These are phyloP conservation scores for Tetracladium maxilliforme DNA, from an alignment of 2,329 filamentous ascomycete genomes.

Conservation along the genomic window DNA sequence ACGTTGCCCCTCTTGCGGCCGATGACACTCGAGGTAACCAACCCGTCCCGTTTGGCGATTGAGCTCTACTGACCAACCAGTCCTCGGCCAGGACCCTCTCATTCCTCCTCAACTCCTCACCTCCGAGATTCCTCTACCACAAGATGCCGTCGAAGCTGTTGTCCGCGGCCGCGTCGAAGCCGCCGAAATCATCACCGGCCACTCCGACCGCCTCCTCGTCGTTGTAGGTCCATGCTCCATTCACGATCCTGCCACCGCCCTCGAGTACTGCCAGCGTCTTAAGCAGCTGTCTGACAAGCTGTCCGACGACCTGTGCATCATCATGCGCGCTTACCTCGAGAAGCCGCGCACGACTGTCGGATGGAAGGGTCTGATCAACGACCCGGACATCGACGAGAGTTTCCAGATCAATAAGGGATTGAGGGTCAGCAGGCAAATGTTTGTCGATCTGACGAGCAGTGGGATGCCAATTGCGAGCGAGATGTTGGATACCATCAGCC, in stretches of 20 bases:
- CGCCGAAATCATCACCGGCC: constrained; percentile 54
- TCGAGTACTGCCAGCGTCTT: constrained; percentile 84
- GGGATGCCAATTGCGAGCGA: constrained; percentile 96
- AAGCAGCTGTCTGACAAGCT: constrained; percentile 75
- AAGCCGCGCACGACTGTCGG: constrained; percentile 96
- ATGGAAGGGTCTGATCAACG: constrained; percentile 98
- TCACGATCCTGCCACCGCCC: constrained; percentile 79
- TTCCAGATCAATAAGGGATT: constrained; percentile 99
- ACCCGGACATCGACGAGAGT: constrained; percentile 94
- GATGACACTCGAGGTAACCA: too few species aligned
- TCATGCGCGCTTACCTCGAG: constrained; percentile 97
- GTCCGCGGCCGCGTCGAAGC: constrained; percentile 46
- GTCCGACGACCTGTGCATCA: constrained; percentile 76
- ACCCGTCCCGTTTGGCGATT: not conserved
- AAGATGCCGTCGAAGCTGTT: constrained; percentile 33
- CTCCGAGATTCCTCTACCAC: constrained; percentile 61
- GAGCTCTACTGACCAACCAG: constrained; percentile 20
- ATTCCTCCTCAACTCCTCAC: constrained; percentile 90
- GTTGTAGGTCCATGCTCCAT: constrained; percentile 94
- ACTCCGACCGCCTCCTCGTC: constrained; percentile 48
- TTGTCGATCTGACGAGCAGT: constrained; percentile 77
- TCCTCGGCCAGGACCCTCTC: constrained; percentile 83
- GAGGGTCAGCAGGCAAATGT: constrained; percentile 73
- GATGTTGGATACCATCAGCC: constrained; percentile 96
- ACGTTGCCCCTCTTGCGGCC: not conserved